Evolutionary conservation across 768 basidiomycete species (phyloP), one percentile per base, ranked within the genome.

Genomic region (Suillus americanus): DNA sequence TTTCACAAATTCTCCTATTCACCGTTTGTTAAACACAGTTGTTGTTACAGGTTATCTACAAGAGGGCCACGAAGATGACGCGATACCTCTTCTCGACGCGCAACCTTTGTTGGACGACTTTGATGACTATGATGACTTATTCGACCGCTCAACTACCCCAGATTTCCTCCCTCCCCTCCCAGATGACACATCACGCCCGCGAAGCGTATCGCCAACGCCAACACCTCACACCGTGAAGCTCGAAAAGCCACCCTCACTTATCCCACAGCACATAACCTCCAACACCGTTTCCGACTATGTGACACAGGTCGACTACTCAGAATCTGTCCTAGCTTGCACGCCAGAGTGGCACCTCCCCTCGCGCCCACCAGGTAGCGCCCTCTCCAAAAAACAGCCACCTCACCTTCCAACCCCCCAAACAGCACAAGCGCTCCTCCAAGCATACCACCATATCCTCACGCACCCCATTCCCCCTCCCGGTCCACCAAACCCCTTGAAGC

Each of bases 381-480:
- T 69, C 7, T 65, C 76, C 37, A 68, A 70, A 13, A 14, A 69
- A 0, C 68, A 68, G 23, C 56, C 69, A 3, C 18, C 74, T 33
- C 81, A 79, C 5, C 72, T 80, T 7, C 74, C 83, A 5, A 83
- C 83, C 1, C 85, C 88, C 0, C 85, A 84, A 67, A 83, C 83
- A 8, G 88, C 90, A 66, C 89, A 83, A 3, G 81, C 90, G 1
- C 83, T 92, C 37, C 73, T 90, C 50, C 78, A 80, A 14, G 91
- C 89, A 6, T 92, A 91, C 70, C 92, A 91, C 67, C 88, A 92
- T 68, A 88, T 92, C 65, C 82, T 92, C 59, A 91, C 88, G 0
- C 86, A 92, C 68, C 88, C 89, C 1, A 84, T 88, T 0, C 78
- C 86, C 0, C 72, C 82, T 61, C 78, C 81, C 0, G 79, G 79